Percentiles rank a stretch among this genome's conserved stretches.
Conservation (phyloP, 2,329 filamentous ascomycete genomes). For the Fusarium foetens region DNA sequence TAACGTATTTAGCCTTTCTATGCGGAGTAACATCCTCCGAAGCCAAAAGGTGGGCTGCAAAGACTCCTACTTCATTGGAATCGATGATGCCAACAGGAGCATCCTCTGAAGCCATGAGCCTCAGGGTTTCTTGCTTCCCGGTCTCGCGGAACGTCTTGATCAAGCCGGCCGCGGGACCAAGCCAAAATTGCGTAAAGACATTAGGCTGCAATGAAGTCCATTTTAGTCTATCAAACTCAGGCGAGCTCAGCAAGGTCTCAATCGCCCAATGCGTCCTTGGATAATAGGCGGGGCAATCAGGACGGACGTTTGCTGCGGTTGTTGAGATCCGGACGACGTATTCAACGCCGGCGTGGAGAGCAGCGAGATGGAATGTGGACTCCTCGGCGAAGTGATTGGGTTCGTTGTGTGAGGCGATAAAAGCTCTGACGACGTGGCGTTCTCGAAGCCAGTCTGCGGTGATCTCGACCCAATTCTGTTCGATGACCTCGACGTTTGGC, state of each 20-base stretch:
- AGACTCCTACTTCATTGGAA: neutral
- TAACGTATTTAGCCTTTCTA: neutral
- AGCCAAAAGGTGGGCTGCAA: neutral
- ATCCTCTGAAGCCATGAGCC: neutral
- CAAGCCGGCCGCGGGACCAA: rapidly evolving
- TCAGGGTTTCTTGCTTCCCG: neutral
- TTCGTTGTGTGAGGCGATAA: neutral
- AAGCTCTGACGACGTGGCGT: neutral
- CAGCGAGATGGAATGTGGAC: neutral
- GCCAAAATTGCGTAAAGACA: rapidly evolving
- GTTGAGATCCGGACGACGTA: neutral
- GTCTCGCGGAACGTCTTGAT: neutral
- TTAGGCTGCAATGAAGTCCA: neutral
- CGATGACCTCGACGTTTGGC: neutral
- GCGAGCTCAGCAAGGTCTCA: neutral
- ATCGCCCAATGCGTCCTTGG: neutral
- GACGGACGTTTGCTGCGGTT: neutral
- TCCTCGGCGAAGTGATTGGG: neutral
- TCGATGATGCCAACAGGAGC: neutral
- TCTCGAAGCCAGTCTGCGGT: neutral
- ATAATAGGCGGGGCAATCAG: neutral
- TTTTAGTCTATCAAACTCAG: rapidly evolving
- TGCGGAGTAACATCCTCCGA: rapidly evolving
- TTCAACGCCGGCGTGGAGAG: rapidly evolving
- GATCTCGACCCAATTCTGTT: neutral